phyloP scores from a whole-genome alignment of 1,139 yeast species.

The Magnusiomyces ingens region DNA sequence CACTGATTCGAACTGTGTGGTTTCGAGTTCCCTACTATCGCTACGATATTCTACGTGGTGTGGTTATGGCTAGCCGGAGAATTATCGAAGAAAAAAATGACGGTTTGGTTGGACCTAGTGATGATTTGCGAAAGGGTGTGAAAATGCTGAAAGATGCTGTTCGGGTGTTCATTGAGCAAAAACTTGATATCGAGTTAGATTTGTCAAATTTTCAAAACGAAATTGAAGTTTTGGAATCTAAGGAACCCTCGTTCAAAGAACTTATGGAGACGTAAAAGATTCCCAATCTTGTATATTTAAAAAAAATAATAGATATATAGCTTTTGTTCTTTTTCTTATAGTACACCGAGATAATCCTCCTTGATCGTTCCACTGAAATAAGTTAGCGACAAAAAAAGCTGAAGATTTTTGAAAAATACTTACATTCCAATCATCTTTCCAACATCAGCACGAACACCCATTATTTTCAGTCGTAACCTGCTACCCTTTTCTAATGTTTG shows the following conservation, averaged over 20 bases:
- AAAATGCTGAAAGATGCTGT: neutral
- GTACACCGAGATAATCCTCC: conserved; percentile 91
- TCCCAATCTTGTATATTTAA: neutral
- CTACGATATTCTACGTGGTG: conserved; percentile 34
- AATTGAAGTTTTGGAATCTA: neutral
- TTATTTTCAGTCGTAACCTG: conserved; percentile 87
- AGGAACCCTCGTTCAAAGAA: neutral
- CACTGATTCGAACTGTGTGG: conserved; percentile 29
- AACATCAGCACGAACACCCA: conserved; percentile 96
- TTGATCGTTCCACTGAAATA: conserved; percentile 69
- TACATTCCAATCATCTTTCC: conserved; percentile 89
- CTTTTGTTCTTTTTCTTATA: conserved; percentile 30
- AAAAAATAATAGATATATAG: neutral
- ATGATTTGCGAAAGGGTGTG: neutral
- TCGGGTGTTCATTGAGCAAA: neutral
- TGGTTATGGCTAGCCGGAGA: conserved; percentile 23
- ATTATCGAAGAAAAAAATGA: conserved; percentile 7
- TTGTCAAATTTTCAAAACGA: neutral
- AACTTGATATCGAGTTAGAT: neutral
- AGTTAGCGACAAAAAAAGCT: conserved; percentile 2
- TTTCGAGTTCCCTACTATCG: conserved; percentile 30
- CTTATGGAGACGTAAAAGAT: neutral
- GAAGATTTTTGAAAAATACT: conserved; percentile 19
- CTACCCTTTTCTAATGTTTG: conserved; percentile 93
- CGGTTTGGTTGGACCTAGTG: neutral